Conservation (phyloP, 2,329 filamentous ascomycete species). For the Davidsoniella neocaledoniae region DNA sequence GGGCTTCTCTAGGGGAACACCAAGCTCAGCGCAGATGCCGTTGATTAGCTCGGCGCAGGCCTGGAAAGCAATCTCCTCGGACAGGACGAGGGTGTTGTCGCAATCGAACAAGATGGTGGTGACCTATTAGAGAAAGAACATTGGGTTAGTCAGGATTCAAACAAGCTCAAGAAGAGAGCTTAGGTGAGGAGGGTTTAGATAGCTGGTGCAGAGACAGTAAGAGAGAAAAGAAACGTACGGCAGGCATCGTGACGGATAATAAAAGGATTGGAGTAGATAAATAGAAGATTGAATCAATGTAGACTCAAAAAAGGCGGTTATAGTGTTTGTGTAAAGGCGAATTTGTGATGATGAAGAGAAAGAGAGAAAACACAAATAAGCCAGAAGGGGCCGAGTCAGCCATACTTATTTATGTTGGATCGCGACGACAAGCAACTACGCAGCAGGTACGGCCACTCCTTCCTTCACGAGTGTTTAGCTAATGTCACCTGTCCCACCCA, state of each 20-base stretch:
- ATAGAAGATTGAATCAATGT: not conserved
- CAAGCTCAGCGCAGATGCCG: slow-evolving; percentile 55
- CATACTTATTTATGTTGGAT: slow-evolving; percentile 1
- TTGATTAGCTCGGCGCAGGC: slow-evolving; percentile 82
- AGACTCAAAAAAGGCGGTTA: no score
- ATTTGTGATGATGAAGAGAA: not conserved
- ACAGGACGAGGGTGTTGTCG: slow-evolving; percentile 87
- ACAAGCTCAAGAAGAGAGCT: not conserved
- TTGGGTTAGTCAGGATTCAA: not conserved
- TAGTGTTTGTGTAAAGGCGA: not conserved
- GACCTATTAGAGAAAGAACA: slow-evolving; percentile 24
- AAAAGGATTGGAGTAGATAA: not conserved
- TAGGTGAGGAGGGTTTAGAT: not conserved
- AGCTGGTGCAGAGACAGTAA: not conserved
- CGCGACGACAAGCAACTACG: no score
- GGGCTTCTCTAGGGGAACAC: slow-evolving; percentile 33
- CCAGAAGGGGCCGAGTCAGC: not conserved
- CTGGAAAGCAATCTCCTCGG: slow-evolving; percentile 80
- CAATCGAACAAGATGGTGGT: slow-evolving; percentile 59
- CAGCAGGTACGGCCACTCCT: no score
- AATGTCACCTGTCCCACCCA: no score
- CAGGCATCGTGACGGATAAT: slow-evolving; percentile 7
- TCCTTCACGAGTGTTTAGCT: no score
- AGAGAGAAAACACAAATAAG: not conserved
- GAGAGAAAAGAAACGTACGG: slow-evolving; percentile 3